Evolutionary conservation across 371 early-diverging fungal species (phyloP).

Genomic region (Basidiobolus meristosporus): DNA sequence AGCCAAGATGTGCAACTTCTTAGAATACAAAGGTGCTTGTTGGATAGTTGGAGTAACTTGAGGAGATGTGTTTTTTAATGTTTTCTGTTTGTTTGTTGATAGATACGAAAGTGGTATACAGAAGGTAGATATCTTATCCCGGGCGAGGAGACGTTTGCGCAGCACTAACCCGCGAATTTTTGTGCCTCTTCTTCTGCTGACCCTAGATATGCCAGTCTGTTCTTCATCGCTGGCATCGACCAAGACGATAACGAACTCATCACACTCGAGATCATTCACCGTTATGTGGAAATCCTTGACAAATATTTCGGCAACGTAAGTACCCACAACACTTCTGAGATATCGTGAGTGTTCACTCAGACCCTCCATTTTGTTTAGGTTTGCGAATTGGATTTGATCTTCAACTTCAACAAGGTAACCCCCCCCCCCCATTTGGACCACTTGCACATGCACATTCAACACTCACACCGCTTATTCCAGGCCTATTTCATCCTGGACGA

Average conservation of each 20-base stretch:
- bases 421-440: neutral
- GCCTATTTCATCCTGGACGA: constrained; percentile 79
- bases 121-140: constrained; percentile 25
- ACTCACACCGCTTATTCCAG: constrained; percentile 5
- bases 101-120: constrained; percentile 87
- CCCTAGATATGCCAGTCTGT: constrained; percentile 90
- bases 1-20: constrained; percentile 92
- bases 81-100: neutral
- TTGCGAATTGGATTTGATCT: constrained; percentile 76
- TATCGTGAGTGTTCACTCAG: neutral
- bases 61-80: neutral
- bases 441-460: neutral
- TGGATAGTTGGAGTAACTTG: neutral
- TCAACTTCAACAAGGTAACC: constrained; percentile 66
- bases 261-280: constrained; percentile 85
- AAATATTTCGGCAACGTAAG: constrained; percentile 90
- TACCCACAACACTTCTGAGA: neutral
- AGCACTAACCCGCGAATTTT: constrained; percentile 2
- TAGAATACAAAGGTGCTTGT: constrained; percentile 77
- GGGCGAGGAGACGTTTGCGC: neutral
- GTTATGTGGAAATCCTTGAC: constrained; percentile 93
- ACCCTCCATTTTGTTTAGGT: constrained; percentile 21
- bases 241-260: constrained; percentile 85
- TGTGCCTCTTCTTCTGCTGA: neutral
- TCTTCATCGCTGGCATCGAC: constrained; percentile 87